Base-by-base conservation (phyloP, 768 basidiomycete genomes). In the Pisolithus tinctorius region DNA sequence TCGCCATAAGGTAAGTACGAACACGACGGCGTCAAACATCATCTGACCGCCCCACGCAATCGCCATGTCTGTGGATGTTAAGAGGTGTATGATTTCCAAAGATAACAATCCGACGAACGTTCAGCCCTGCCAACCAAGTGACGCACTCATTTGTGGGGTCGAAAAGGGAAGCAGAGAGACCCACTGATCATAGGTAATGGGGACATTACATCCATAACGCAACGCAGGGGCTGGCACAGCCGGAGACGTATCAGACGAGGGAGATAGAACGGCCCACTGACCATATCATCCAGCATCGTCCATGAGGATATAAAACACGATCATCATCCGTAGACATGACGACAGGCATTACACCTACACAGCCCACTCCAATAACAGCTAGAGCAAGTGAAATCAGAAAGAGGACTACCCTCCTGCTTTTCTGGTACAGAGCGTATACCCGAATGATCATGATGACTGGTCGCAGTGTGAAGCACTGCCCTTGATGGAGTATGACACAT, bases 361-460 rank as follows among this genome's bases (percentile, higher is more conserved):
- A 9, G 30, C 49, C 23, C 10, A 54, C 51, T 11, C 17, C 30
- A 10, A 55, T 6, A 14, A 26, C 16, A 1, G 13, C 46, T 25
- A 45, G 4, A 1, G 17, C n/a, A 9, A 52, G 0, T 3, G 41
- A 37, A 10, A 47, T 42, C 11, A 62, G 23, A 4, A 26, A 17
- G 17, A 13, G 7, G 6, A 62, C 40, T 14, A 62, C 39, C 4
- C 30, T 27, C 2, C 51, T 40, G 25, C 43, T 55, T 38, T 50
- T 52, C 8, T 47, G 25, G 14, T 54, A 59, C 23, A 62, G 48
- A 6, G 58, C 60, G 25, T 61, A 62, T 8, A 59, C 58, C 14
- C 60, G 61, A 46, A 61, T 57, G 4, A 46, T 42, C 58, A 62
- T 62, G 14, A 59, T 31, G 36, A 11, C 58, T 59, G 13, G 20